phyloP scores from a whole-genome alignment of 306 rosid genomes.

The Macrotyloma uniflorum region DNA sequence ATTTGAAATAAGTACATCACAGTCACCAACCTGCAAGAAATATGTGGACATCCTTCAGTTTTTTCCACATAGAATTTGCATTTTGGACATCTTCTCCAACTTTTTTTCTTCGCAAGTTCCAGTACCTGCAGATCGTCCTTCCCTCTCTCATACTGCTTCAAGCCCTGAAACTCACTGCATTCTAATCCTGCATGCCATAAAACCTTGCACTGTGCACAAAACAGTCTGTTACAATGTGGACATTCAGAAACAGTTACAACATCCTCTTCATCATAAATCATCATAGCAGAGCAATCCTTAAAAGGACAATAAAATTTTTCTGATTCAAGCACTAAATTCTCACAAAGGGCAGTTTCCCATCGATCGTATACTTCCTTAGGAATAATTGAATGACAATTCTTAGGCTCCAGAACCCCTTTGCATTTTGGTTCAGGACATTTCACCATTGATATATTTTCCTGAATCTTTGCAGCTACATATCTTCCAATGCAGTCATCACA shows the following conservation, averaged over 20 bases:
- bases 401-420: constrained; percentile 49
- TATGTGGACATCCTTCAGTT: constrained; percentile 46
- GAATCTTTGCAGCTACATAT: constrained; percentile 54
- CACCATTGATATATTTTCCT: constrained; percentile 48
- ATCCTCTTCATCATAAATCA: constrained; percentile 48
- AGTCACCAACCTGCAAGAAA: constrained; percentile 6
- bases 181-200: constrained; percentile 61
- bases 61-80: constrained; percentile 63
- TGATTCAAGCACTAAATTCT: constrained; percentile 43
- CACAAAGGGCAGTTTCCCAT: constrained; percentile 62
- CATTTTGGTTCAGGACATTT: constrained; percentile 66
- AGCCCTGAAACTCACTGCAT: constrained; percentile 44
- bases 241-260: constrained; percentile 55
- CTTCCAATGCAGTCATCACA: constrained; percentile 53
- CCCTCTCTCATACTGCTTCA: constrained; percentile 33
- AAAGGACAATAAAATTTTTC: constrained; percentile 60
- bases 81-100: constrained; percentile 59
- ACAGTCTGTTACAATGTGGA: constrained; percentile 56
- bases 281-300: constrained; percentile 57
- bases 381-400: constrained; percentile 36
- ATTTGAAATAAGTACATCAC: not conserved
- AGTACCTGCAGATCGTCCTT: constrained; percentile 53
- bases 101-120: constrained; percentile 49
- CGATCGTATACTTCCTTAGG: constrained; percentile 60
- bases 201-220: constrained; percentile 66